Base-by-base conservation (phyloP, 495 filamentous ascomycete species). In the Evernia prunastri region DNA sequence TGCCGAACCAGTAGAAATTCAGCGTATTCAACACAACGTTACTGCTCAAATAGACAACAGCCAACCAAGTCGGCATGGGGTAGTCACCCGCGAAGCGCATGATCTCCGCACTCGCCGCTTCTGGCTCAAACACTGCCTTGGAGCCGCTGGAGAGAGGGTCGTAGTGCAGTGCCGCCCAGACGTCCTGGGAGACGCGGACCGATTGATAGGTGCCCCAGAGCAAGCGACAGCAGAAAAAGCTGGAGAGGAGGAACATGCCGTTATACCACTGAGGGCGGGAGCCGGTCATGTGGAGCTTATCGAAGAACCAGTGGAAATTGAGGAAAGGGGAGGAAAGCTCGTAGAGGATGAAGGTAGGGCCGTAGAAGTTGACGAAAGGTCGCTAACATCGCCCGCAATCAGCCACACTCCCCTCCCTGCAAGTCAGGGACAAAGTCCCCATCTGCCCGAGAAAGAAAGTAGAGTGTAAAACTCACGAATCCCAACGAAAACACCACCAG, bases 221-320 rank as follows among this genome's bases (percentile, higher is more conserved):
- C 17, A 99, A 82, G 61, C 94, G 91, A 74, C 90, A 95, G 74
- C 74, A 82, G 79, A 96, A 94, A 80, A 99, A 99, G 56, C 84
- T 86, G 53, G 70, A 64, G 54, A 90, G 78, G 23, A 92, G 82
- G 29, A 72, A 29, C 73, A 93, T 85, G 69, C 92, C 92, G 74
- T 97, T 97, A 76, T 92, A 89, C 69, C 93, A 86, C 76, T 97
- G 92, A 54, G 82, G 66, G 20, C 74, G 80, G 65, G 89, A 89
- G 59, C 94, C 94, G 29, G 95, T 99, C 82, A 96, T 87, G 73
- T 89, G 86, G 70, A 97, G 81, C 78, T 99, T 99, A 79, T 99
- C 94, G 72, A 89, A 92, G 83, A 99, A 97, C 94, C 94, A 99
- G 81, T 99, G 94, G 76, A 97, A 89, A 74, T 96, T 95, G 70